Evolutionary conservation across 257 asterid genomes (phyloP), one percentile per base, ranked within the genome.

Genomic region (Capsicum chinense): DNA sequence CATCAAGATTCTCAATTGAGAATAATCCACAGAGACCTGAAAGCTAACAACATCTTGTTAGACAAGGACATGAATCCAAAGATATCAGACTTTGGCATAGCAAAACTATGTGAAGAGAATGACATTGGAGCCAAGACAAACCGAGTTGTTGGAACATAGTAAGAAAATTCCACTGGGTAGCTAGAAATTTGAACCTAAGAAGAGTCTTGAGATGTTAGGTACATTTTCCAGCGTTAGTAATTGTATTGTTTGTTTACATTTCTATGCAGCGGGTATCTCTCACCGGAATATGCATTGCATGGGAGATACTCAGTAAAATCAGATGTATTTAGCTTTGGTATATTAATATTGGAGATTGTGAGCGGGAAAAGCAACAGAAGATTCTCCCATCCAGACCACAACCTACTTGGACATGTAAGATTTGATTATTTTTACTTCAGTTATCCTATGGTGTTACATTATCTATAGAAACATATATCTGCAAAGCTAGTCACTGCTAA

Each of bases 31-130:
- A 50, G 91, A 79, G 92, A 90, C 67, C 90, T 91, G 26, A 92
- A 91, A 84, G 86, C 90, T 6, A 90, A 93, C 89, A 90, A 92
- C 9, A 85, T 91, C 58, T 83, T 92, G 69, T 84, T 91, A 16
- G 93, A 91, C 73, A 33, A 67, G 0, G 84, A 87, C 14, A 82
- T 88, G 86, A 86, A 89, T 69, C 93, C 97, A 2, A 92, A 90
- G 85, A 92, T 90, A 83, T 91, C 94, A 7, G 91, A 91, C 69
- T 92, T 91, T 7, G 93, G 97, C 13, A 33, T 88, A 4, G 92
- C 94, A 0, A 88, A 87, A 85, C 83, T 67, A 39, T 88, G 86
- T 42, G 91, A 84, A 84, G 91, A 86, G 66, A 71, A 89, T 42
- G 92, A 86, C 80, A 88, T 83, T 5, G 88, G 66, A 74, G 91